Evolutionary conservation across 768 basidiomycete genomes (phyloP).

Genomic region (Mycena floridula): DNA sequence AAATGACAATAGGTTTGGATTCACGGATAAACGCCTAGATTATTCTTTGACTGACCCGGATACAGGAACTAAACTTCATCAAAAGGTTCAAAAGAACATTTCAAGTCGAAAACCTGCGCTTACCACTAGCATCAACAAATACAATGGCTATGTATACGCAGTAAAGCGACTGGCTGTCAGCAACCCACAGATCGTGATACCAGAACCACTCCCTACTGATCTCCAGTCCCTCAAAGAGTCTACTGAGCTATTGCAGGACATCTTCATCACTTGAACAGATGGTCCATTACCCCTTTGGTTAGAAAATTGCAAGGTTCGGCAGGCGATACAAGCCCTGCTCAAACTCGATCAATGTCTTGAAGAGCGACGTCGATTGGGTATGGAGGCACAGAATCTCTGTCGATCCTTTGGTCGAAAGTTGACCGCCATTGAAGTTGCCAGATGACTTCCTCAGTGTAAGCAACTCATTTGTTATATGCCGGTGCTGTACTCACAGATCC

Average conservation of each 20-base stretch:
- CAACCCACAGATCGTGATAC: neutral
- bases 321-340: slow-evolving; percentile 7
- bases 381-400: slow-evolving; percentile 7
- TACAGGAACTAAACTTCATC: neutral
- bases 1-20: neutral
- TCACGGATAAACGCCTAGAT: no score
- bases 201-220: neutral
- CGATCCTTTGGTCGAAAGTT: neutral
- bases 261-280: neutral
- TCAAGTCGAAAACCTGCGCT: neutral
- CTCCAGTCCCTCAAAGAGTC: neutral
- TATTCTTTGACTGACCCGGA: neutral
- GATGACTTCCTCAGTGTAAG: neutral
- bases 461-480: no score
- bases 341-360: slow-evolving; percentile 7
- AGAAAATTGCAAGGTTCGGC: slow-evolving; percentile 1
- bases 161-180: neutral
- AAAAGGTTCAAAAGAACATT: neutral
- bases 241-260: neutral
- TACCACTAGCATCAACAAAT: neutral
- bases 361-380: slow-evolving; percentile 2
- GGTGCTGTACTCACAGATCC: no score
- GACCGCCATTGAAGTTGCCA: neutral
- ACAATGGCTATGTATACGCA: neutral
- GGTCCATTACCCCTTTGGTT: slow-evolving; percentile 2